These are phyloP conservation scores for Fusarium torreyae DNA, from an alignment of 2,329 filamentous ascomycete genomes.

Conservation along the genomic window DNA sequence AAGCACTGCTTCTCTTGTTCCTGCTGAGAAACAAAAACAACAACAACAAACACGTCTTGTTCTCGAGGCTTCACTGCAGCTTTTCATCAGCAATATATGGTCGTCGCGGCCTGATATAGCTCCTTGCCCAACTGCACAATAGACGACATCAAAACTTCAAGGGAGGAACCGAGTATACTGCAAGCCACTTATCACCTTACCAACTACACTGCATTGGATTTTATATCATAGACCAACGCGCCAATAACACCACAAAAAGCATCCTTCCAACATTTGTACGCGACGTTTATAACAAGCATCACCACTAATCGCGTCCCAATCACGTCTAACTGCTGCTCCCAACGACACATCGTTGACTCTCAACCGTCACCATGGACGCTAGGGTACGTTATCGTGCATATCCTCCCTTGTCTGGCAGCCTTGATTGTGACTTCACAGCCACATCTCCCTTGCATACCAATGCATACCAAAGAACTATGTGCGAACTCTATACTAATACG, in stretches of 20 bases:
- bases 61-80: slow-evolving; percentile 12
- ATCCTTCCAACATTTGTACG: slow-evolving; percentile 32
- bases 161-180: slow-evolving; percentile 9
- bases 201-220: slow-evolving; percentile 33
- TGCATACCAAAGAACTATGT: slow-evolving; percentile 14
- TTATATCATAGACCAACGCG: slow-evolving; percentile 44
- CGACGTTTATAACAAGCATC: slow-evolving; percentile 24
- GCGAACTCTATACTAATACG: slow-evolving; percentile 35
- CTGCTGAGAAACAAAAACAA: slow-evolving; percentile 34
- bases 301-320: slow-evolving; percentile 43
- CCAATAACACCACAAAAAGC: slow-evolving; percentile 20
- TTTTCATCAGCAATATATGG: slow-evolving; percentile 6
- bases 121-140: slow-evolving; percentile 18
- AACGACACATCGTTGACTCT: slow-evolving; percentile 32
- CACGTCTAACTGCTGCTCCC: slow-evolving; percentile 34
- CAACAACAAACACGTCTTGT: slow-evolving; percentile 39
- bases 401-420: slow-evolving; percentile 24
- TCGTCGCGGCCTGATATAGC: slow-evolving; percentile 7
- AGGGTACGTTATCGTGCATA: slow-evolving; percentile 51
- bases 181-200: slow-evolving; percentile 25
- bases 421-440: slow-evolving; percentile 11
- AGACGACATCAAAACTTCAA: slow-evolving; percentile 21
- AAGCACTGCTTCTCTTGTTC: slow-evolving; percentile 28
- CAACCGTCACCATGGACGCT: slow-evolving; percentile 53
- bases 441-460: slow-evolving; percentile 39